phyloP scores from a whole-genome alignment of 805 yeast species.

The Priceomyces castillae region DNA sequence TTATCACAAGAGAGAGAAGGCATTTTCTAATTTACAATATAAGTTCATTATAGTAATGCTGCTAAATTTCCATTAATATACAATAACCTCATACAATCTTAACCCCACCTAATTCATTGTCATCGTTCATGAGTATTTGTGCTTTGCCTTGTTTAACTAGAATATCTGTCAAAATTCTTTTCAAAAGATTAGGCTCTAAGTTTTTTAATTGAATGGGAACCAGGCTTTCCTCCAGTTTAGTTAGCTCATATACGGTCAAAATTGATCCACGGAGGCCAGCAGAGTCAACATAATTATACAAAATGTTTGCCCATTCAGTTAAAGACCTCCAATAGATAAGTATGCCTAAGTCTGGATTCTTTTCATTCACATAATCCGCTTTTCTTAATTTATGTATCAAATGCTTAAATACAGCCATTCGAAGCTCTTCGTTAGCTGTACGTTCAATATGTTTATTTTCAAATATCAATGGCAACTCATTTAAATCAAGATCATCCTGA shows the following conservation, averaged over 20 bases:
- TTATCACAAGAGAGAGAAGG: neutral
- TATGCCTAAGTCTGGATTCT: conserved; percentile 64
- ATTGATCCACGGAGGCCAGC: conserved; percentile 79
- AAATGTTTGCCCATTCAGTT: conserved; percentile 36
- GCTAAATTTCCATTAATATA: neutral
- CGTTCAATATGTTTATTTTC: conserved; percentile 52
- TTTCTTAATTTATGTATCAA: conserved; percentile 52
- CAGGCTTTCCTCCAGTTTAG: conserved; percentile 59
- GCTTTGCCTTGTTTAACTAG: conserved; percentile 71
- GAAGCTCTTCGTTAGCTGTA: conserved; percentile 51
- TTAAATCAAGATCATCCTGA: conserved; percentile 20
- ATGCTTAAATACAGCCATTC: conserved; percentile 51
- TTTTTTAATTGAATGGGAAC: conserved; percentile 56
- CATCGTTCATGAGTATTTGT: conserved; percentile 65
- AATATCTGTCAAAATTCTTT: conserved; percentile 48
- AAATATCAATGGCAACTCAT: conserved; percentile 42
- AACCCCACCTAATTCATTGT: conserved; percentile 65
- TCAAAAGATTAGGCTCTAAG: conserved; percentile 56
- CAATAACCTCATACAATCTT: conserved; percentile 49
- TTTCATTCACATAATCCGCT: conserved; percentile 54
- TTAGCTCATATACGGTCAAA: conserved; percentile 77
- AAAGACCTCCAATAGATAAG: conserved; percentile 60
- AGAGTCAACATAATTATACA: conserved; percentile 45
- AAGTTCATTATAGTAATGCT: neutral
- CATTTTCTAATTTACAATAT: neutral